These are phyloP conservation scores for Saprolegnia diclina DNA, from an alignment of 352 stramenopile genomes.

Conservation along the genomic window DNA sequence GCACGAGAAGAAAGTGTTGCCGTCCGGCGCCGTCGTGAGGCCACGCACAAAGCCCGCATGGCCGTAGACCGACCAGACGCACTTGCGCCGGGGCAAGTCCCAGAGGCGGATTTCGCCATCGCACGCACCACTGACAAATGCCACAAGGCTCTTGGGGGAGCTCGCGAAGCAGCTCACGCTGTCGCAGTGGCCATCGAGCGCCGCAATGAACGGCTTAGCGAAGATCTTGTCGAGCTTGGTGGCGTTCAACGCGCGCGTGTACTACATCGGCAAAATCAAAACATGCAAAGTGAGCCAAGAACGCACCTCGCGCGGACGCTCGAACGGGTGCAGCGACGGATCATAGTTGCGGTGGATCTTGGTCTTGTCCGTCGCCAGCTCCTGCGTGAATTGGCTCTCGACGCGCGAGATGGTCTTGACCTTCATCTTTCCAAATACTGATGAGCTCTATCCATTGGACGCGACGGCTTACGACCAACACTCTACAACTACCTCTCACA, in stretches of 20 bases:
- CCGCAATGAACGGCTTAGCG: conserved; percentile 97
- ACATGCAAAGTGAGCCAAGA: background rate
- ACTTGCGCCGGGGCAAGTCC: conserved; percentile 93
- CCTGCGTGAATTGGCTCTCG: conserved; percentile 91
- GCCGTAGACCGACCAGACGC: conserved; percentile 90
- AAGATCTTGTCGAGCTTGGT: conserved; percentile 99
- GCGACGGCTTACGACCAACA: background rate
- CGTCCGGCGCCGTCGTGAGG: conserved; percentile 71
- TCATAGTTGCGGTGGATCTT: conserved; percentile 97
- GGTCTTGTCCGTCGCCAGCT: conserved; percentile 90
- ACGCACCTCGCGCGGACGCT: conserved; percentile 69
- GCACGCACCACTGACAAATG: conserved; percentile 81
- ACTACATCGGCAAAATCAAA: conserved; percentile 58
- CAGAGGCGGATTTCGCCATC: conserved; percentile 96
- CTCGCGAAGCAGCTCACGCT: conserved; percentile 91
- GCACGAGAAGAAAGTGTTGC: conserved; percentile 89
- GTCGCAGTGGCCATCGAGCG: conserved; percentile 96
- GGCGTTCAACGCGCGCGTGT: conserved; percentile 95
- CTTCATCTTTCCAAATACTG: conserved; percentile 91
- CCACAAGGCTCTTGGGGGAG: conserved; percentile 86
- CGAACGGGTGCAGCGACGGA: conserved; percentile 91
- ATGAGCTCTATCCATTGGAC: background rate
- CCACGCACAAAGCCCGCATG: conserved; percentile 93
- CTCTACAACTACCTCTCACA: background rate
- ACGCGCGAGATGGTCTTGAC: conserved; percentile 98